Evolutionary conservation across 345 rosid species (phyloP), one percentile per base, ranked within the genome.

Genomic region (Ceriops zippeliana): DNA sequence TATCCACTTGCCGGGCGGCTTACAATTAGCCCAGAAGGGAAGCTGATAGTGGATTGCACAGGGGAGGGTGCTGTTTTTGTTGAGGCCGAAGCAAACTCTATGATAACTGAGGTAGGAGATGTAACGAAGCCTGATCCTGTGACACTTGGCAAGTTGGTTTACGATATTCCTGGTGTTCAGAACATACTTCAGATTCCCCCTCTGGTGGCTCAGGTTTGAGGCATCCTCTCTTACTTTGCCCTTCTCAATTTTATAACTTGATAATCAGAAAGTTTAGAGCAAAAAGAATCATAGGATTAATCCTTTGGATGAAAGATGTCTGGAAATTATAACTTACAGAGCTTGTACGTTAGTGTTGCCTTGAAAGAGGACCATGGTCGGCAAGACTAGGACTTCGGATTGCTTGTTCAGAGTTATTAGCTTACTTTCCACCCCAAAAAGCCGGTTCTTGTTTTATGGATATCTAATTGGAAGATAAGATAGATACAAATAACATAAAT

Each of bases 11-110:
- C 96, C 0, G 96, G 98, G 47, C 76, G 91, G 74, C 83, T 90
- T 37, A 75, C 86, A 1, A 80, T 89, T 20, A 90, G 97, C 61
- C 77, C 96, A 1, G 90, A 85, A 61, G 90, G 93, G 37, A 90
- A 90, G 84, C 87, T 85, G 62, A 84, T 84, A 8, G 88, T 90
- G 47, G 81, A 89, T 68, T 89, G 98, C 79, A 84, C 86, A 0
- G 92, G 86, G 22, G 92, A 93, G 26, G 98, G 98, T 58, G 93
- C 87, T 54, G 89, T 93, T 57, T 86, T 93, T 58, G 92, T 93
- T 19, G 97, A 89, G 74, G 96, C 96, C 66, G 92, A 89, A 68
- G 86, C 97, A 1, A 77, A 84, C 56, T 87, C 86, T 66, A 67
- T 73, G 2, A 68, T 93, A 1, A 80, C 78, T 21, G 86, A 77